Evolutionary conservation across 345 rosid species (phyloP), one percentile per base, ranked within the genome.

Genomic region (Brassica carinata): DNA sequence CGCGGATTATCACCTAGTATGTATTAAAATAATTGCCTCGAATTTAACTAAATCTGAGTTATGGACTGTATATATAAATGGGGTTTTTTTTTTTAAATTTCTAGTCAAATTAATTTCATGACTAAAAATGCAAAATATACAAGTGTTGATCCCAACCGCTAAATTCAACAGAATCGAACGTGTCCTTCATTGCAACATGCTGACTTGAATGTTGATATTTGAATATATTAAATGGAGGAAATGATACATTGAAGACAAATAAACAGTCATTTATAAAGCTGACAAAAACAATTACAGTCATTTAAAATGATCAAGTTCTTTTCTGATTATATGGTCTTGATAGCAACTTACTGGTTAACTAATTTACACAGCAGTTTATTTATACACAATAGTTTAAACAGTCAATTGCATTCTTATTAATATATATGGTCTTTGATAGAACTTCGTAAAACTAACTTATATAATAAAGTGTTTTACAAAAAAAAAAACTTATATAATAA

Each of bases 141-240:
- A 48, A 15, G 29, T 11, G 34, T 67, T 51, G 31, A 68, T 67
- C 38, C 9, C 38, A 76, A 29, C 1, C 53, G 51, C 51, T 40
- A 11, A 59, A 59, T 61, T 59, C 69, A 69, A 69, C 51, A 77
- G 1, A 5, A 18, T 43, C 17, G 45, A 76, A 76, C 30, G 48
- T 67, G 64, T 40, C 43, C 19, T 11, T 69, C 62, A 69, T 57
- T 6, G 13, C 64, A 57, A 13, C 74, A 77, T 69, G 53, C 64
- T 77, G 69, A 77, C 75, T 61, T 29, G 74, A 77, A 59, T 77
- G 48, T 69, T 18, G 26, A 18, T 69, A 61, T 5, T 45, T 19
- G 61, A 77, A 68, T 13, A 8, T 29, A 61, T 62, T 30, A 61
- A 67, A 8, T 45, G 75, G 27, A 61, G 2, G 51, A 17, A 17